Evolutionary conservation across 441 rosid genomes (phyloP).

Genomic region (Lepidium campestre): DNA sequence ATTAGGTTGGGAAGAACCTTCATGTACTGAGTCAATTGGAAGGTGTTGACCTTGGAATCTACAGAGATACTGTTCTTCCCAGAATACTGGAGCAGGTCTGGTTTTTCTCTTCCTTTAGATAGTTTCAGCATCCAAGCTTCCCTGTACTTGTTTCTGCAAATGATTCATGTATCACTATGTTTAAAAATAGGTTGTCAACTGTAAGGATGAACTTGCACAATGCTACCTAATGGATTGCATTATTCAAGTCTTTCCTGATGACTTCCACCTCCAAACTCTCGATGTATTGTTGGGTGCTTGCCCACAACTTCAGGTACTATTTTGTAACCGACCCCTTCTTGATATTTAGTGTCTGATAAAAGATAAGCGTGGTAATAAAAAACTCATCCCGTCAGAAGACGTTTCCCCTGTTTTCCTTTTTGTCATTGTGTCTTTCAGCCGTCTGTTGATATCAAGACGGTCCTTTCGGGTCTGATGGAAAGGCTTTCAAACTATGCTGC

Average conservation of each 20-base stretch:
- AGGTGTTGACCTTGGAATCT: slow-evolving; percentile 66
- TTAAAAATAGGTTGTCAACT: slow-evolving; percentile 77
- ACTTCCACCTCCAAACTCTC: slow-evolving; percentile 94
- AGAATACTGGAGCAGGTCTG: slow-evolving; percentile 72
- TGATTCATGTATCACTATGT: slow-evolving; percentile 9
- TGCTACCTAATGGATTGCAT: slow-evolving; percentile 96
- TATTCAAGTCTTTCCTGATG: slow-evolving; percentile 98
- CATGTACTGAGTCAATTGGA: slow-evolving; percentile 77
- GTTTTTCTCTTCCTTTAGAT: slow-evolving; percentile 11
- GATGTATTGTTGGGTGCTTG: slow-evolving; percentile 83
- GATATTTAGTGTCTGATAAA: background rate
- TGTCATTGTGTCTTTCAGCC: slow-evolving; percentile 49
- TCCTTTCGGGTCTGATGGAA: slow-evolving; percentile 94
- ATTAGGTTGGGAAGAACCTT: slow-evolving; percentile 78
- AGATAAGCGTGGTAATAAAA: background rate
- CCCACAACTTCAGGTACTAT: slow-evolving; percentile 90
- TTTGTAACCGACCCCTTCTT: background rate
- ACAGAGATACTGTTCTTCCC: slow-evolving; percentile 78
- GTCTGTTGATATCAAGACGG: slow-evolving; percentile 90
- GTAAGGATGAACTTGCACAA: slow-evolving; percentile 94
- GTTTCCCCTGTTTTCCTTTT: slow-evolving; percentile 1
- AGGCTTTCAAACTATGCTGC: slow-evolving; percentile 97
- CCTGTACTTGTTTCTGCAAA: background rate
- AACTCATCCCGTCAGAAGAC: slow-evolving; percentile 11
- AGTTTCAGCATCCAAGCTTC: slow-evolving; percentile 20